Evolutionary conservation across 257 asterid species (phyloP), one percentile per base, ranked within the genome.

Genomic region (Eustoma russellianum): DNA sequence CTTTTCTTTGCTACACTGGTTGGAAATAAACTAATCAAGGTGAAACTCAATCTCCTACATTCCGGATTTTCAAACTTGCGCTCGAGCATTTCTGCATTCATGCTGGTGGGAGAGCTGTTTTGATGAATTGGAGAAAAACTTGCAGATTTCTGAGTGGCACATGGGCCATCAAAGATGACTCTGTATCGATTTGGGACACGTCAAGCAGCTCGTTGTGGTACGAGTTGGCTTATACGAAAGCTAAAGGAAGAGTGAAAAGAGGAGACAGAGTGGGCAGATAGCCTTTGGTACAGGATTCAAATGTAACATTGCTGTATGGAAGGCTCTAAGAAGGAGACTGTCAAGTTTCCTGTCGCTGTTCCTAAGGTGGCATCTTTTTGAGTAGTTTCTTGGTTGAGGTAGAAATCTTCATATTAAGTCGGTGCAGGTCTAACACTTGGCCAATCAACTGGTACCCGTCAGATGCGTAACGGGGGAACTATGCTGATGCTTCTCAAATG

Each of bases 51-150:
- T 63, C 74, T n/a, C 74, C 12, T 72, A 72, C 16, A 72, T 72
- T 13, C 78, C 78, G 6, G 69, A 72, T 35, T 72, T 72, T 72
- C 43, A 72, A 68, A 41, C 71, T 72, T 18, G 78, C 78, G 1
- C 68, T 72, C 19, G 74, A 72, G 57, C 78, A 72, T 69, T 72
- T 72, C 69, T 72, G 78, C 63, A 68, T 72, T 50, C 78, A 72
- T 67, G 78, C 78, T 40, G 78, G 78, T 49, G 78, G 78, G 40
- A 72, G 74, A 56, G 78, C 74, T 19, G 78, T 72, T 34, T 72
- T 9, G 78, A 72, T 72, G 78, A 72, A 56, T 35, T 72, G 41
- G 78, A 72, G 74, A 72, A 72, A 57, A 72, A 72, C 43, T 53
- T 72, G 61, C 62, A 72, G 43, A 53, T 68, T 16, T 67, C 74